A percentile compares a stretch with the other conserved stretches of the same genome.
These are phyloP conservation scores for Dittrichia graveolens DNA, from an alignment of 129 eudicot species.

Conservation along the genomic window DNA sequence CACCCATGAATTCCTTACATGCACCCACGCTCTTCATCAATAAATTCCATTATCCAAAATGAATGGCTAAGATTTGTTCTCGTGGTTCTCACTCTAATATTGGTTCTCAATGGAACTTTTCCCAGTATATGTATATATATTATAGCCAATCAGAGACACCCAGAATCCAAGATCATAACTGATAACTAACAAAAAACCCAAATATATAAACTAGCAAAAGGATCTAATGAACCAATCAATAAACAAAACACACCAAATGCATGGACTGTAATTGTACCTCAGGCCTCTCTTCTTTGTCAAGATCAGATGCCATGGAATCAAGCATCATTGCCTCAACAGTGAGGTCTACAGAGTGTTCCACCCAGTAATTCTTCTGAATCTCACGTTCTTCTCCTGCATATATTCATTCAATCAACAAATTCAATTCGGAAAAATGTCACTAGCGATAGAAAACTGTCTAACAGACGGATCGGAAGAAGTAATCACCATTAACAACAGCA, in stretches of 20 bases:
- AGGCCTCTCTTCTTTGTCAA: slow-evolving; percentile 87
- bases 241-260: background rate
- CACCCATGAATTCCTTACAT: no score
- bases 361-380: slow-evolving; percentile 87
- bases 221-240: background rate
- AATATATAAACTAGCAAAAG: background rate
- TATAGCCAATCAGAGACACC: slow-evolving; percentile 14
- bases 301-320: slow-evolving; percentile 85
- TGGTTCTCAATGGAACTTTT: no score
- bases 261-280: slow-evolving; percentile 44
- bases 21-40: no score
- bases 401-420: slow-evolving; percentile 26
- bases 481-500: slow-evolving; percentile 44
- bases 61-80: no score
- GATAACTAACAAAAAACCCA: slow-evolving; percentile 11
- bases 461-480: slow-evolving; percentile 5
- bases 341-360: slow-evolving; percentile 72
- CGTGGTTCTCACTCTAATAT: no score
- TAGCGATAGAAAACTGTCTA: background rate
- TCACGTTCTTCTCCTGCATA: slow-evolving; percentile 70
- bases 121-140: no score
- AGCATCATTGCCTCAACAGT: slow-evolving; percentile 92
- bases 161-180: slow-evolving; percentile 18
- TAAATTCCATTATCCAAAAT: no score
- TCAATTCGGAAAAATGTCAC: background rate